Conservation (phyloP, 1,284 basidiomycete species). For the Thelephora terrestris region DNA sequence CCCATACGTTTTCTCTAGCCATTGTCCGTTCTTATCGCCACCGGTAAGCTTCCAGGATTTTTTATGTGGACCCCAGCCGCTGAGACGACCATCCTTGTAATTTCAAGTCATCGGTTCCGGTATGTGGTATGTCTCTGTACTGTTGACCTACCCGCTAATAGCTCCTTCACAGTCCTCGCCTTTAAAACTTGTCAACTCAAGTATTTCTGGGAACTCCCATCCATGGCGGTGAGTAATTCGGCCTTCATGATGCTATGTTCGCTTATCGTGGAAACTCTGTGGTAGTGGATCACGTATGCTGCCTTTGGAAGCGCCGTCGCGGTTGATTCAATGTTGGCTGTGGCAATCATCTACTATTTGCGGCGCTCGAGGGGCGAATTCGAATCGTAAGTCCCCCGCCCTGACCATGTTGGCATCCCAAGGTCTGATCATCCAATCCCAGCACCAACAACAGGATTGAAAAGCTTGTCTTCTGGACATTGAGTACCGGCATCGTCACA, state of each 20-base stretch:
- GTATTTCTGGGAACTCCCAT: conserved; percentile 2
- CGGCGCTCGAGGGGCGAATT: conserved; percentile 12
- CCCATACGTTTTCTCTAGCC: conserved; percentile 4
- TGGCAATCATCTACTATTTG: conserved; percentile 14
- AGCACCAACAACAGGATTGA: conserved; percentile 13
- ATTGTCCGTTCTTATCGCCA: neutral
- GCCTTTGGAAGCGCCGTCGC: conserved; percentile 11
- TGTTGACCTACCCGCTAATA: neutral
- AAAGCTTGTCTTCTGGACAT: conserved; percentile 14
- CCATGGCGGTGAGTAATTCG: neutral
- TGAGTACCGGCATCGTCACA: conserved; percentile 16
- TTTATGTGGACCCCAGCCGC: too few species aligned
- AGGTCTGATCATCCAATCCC: neutral
- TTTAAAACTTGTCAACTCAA: conserved; percentile 5
- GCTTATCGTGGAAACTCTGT: neutral
- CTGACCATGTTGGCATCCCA: neutral
- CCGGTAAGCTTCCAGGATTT: neutral
- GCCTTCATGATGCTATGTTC: neutral
- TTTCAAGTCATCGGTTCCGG: too few species aligned
- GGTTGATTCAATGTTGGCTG: conserved; percentile 14
- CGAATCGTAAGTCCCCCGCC: conserved; percentile 6
- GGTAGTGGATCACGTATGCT: conserved; percentile 15
- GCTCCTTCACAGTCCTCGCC: neutral
- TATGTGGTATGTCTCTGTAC: conserved; percentile 1
- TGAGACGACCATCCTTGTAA: too few species aligned